phyloP scores from a whole-genome alignment of 176 grass and related monocot species.

The Raddia distichophylla region DNA sequence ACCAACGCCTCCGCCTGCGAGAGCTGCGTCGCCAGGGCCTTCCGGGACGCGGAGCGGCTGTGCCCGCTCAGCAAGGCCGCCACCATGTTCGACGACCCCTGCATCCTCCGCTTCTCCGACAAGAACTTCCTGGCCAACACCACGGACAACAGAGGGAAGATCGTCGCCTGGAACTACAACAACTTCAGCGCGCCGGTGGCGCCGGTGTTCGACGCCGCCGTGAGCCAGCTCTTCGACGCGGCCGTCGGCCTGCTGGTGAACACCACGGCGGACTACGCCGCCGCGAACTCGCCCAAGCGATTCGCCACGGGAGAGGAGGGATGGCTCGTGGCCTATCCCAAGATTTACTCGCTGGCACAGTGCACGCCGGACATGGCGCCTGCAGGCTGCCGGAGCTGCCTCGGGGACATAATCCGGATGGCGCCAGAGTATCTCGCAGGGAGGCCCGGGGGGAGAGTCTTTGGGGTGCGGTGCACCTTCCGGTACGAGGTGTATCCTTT shows the following conservation, averaged over 20 bases:
- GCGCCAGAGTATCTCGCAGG: background rate
- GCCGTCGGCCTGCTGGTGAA: too few relatives aligned
- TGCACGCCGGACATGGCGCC: slow-evolving; percentile 49
- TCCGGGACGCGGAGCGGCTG: background rate
- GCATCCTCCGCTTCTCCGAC: slow-evolving; percentile 52
- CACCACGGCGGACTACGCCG: slow-evolving; percentile 22
- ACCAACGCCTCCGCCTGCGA: background rate
- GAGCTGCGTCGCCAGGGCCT: background rate
- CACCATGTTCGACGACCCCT: slow-evolving; percentile 39
- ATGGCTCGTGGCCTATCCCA: slow-evolving; percentile 9
- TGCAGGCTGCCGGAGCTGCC: slow-evolving; percentile 26
- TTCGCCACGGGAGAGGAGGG: slow-evolving; percentile 40
- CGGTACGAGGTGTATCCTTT: background rate
- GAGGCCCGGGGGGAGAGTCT: background rate
- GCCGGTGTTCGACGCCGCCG: background rate
- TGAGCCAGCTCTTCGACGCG: background rate
- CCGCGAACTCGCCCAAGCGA: background rate
- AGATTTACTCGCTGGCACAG: slow-evolving; percentile 48
- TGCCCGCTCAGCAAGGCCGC: slow-evolving; percentile 5
- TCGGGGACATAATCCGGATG: background rate
- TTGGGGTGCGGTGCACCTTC: background rate
- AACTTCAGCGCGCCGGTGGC: background rate
- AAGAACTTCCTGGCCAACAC: slow-evolving; percentile 13
- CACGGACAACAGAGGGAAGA: background rate
- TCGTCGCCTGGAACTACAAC: too few relatives aligned